Evolutionary conservation across 2,329 filamentous ascomycete species (phyloP).

Genomic region (Cladorrhinum sp.): DNA sequence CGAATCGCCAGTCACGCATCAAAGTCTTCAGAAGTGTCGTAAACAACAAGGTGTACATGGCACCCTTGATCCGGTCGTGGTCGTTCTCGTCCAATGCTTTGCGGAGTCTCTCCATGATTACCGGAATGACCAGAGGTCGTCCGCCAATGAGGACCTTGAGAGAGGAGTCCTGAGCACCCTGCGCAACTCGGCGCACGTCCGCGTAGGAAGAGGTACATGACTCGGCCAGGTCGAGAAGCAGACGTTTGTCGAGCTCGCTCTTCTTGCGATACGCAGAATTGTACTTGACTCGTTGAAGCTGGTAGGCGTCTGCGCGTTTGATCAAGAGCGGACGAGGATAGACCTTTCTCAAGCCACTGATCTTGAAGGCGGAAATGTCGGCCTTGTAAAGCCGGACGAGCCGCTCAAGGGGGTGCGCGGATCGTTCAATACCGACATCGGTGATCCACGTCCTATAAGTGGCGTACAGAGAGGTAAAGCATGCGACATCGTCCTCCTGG

Average conservation of each 20-base stretch:
- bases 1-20: conserved; percentile 90
- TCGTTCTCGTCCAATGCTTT: conserved; percentile 76
- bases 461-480: conserved; percentile 88
- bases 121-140: conserved; percentile 82
- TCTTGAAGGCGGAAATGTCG: conserved; percentile 89
- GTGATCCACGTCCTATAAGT: conserved; percentile 96
- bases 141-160: conserved; percentile 88
- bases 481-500: conserved; percentile 93
- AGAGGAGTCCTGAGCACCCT: conserved; percentile 88
- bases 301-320: conserved; percentile 89
- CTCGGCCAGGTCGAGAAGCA: conserved; percentile 83
- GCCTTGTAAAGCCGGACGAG: conserved; percentile 80
- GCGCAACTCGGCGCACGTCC: conserved; percentile 90
- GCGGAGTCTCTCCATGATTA: conserved; percentile 75
- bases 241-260: conserved; percentile 80
- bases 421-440: conserved; percentile 93
- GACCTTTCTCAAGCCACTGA: conserved; percentile 84
- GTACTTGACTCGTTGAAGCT: conserved; percentile 88
- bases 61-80: conserved; percentile 89
- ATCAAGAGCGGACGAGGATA: conserved; percentile 92
- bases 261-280: conserved; percentile 86
- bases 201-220: conserved; percentile 91
- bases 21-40: conserved; percentile 86
- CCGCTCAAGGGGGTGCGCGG: conserved; percentile 87
- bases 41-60: conserved; percentile 85